Base-by-base conservation (phyloP, 2,329 filamentous ascomycete genomes). In the Hymenoscyphus scutula region DNA sequence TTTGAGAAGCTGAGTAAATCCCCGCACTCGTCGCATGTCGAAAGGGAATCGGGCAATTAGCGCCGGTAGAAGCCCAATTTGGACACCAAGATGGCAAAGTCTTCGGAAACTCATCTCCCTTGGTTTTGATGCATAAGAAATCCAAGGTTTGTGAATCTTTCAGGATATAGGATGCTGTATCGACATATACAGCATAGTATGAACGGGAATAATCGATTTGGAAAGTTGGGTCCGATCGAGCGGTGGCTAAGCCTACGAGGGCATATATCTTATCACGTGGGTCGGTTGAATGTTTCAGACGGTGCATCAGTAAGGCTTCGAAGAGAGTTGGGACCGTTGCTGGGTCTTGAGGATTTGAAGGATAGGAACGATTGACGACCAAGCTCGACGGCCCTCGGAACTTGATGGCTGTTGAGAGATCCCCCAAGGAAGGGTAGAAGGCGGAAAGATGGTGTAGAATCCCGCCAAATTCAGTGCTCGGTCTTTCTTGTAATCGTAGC, bases 201-300 rank as follows among this genome's bases (percentile, higher is more conserved):
- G 58, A 48, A 15, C 29, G 7, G 13, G 58, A 59, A 29, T 62
- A 64, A 32, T 64, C 53, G 2, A 61, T 59, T 41, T n/a, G 19
- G 34, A 59, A 62, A 1, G 5, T 17, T 15, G 58, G 45, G 30
- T 59, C 56, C 3, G 59, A 30, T 29, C 27, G 19, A 19, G 56
- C 62, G 19, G n/a, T 53, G 15, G 59, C 59, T 17, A 64, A 11
- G n/a, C 59, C 62, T 2, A 62, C 53, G 1, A 64, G 37, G 3
- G 59, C 62, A 25, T 62, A 64, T 3, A 64, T 30, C 11, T 59
- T 48, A 30, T 64, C 62, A 27, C 51, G 30, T 2, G 59, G 59
- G 32, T 64, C 51, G 2, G 62, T 38, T 38, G 58, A 48, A 19
- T 48, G 41, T 10, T 48, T 48, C 3, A 48, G 19, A 8, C 41